Conservation (phyloP, 805 yeast species). For the Metschnikowia henanensis region DNA sequence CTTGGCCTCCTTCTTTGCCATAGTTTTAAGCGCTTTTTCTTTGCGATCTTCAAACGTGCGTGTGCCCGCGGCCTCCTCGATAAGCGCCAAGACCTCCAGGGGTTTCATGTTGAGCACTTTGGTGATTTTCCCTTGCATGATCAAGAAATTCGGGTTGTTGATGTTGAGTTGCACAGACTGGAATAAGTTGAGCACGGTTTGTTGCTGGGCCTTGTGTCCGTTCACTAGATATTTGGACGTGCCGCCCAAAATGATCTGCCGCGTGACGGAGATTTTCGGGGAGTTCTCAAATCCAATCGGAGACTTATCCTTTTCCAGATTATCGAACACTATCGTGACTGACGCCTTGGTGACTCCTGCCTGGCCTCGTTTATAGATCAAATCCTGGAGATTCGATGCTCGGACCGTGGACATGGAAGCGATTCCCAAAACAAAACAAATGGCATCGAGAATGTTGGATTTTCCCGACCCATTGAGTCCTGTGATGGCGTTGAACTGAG, state of each 20-base stretch:
- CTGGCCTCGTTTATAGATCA: conserved; percentile 95
- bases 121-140: conserved; percentile 99
- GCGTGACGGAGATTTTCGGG: conserved; percentile 81
- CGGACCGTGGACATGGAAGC: conserved; percentile 93
- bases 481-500: conserved; percentile 95
- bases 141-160: conserved; percentile 94
- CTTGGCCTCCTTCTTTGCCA: conserved; percentile 87
- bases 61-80: conserved; percentile 99
- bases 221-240: conserved; percentile 89
- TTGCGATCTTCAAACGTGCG: conserved; percentile 92
- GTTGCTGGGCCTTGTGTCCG: conserved; percentile 96
- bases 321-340: conserved; percentile 94
- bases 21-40: conserved; percentile 87
- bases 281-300: conserved; percentile 87
- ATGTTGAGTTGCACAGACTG: conserved; percentile 95
- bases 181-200: conserved; percentile 83
- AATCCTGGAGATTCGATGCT: conserved; percentile 89
- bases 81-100: conserved; percentile 79
- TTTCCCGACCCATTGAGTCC: conserved; percentile 98
- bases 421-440: conserved; percentile 97
- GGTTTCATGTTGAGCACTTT: conserved; percentile 97
- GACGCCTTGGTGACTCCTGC: conserved; percentile 98
- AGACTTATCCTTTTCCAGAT: conserved; percentile 67
- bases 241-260: conserved; percentile 91
- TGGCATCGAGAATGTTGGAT: conserved; percentile 94